Evolutionary conservation across 2,329 filamentous ascomycete genomes (phyloP), one percentile per base, ranked within the genome.

Genomic region (Alternaria triticimaculans): DNA sequence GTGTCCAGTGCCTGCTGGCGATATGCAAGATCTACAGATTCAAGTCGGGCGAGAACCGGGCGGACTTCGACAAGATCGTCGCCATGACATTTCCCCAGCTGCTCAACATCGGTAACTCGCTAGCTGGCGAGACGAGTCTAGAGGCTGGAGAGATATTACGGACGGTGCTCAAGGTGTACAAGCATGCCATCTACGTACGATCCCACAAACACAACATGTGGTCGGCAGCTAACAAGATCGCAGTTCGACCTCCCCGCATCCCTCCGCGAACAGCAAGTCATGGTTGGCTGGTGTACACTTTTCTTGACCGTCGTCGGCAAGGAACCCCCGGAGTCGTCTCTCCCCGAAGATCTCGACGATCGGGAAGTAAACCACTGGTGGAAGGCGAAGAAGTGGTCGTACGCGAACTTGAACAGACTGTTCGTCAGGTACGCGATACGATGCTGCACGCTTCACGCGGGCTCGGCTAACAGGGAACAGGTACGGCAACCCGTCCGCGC

Each of bases 311-410:
- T 96, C 55, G 92, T 98, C 37, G 90, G 91, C 71, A 98, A 98
- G 82, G 84, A 90, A 21, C 89, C 92, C 37, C 96, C 96, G 5
- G 87, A 91, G 60, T 89, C 86, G 71, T 91, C 94, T 37, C 90
- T 98, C 87, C 81, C 85, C 62, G 93, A 96, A 64, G 92, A 92
- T 64, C 83, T 91, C 56, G 89, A 93, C 62, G 95, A 98, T 77
- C 89, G 96, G 62, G 96, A 98, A 81, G 88, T 91, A 74, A 94
- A 97, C 78, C 94, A 97, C 80, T 99, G 96, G 95, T 99, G 95
- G 95, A 99, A 98, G 85, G 92, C 94, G 68, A 98, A 98, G 89
- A 99, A 99, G 82, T 98, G 96, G 96, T 92, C 95, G 14, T 99
- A 97, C 81, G 97, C 96, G 76, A 98, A 98, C 81, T 83, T 99